Conservation (phyloP, 1,139 yeast species). For the Hyphopichia buzzinii region DNA sequence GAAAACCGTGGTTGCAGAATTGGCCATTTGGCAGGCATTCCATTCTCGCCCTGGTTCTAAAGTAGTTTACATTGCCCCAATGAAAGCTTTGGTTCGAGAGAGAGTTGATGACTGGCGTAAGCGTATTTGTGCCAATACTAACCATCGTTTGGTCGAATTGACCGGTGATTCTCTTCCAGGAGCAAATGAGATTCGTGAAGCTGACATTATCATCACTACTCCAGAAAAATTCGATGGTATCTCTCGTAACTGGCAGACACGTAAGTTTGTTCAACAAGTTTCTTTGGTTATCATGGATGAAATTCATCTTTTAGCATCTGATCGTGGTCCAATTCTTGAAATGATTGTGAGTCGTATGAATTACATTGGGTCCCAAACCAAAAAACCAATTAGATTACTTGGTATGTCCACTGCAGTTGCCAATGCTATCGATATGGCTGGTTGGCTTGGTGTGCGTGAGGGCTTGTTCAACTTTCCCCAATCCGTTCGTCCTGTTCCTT, state of each 20-base stretch:
- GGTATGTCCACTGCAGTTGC: conserved; percentile 99
- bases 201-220: conserved; percentile 91
- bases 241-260: conserved; percentile 95
- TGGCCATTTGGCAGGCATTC: conserved; percentile 96
- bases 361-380: conserved; percentile 75
- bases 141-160: conserved; percentile 76
- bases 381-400: conserved; percentile 71
- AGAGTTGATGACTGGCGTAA: conserved; percentile 93
- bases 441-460: conserved; percentile 89
- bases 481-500: conserved; percentile 95
- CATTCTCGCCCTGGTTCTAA: conserved; percentile 76
- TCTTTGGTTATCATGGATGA: conserved; percentile 97
- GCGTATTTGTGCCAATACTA: conserved; percentile 62
- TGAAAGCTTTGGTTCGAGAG: conserved; percentile 97
- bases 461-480: conserved; percentile 93
- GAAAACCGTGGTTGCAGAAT: conserved; percentile 93
- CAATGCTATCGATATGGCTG: conserved; percentile 96
- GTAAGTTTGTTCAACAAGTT: conserved; percentile 87
- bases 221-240: conserved; percentile 99
- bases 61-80: conserved; percentile 94
- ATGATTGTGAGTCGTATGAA: conserved; percentile 99
- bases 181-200: conserved; percentile 77
- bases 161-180: conserved; percentile 98
- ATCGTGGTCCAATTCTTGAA: conserved; percentile 96
- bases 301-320: conserved; percentile 94